Evolutionary conservation across 208 protist species (phyloP).

Genomic region (Crithidia brevicula): DNA sequence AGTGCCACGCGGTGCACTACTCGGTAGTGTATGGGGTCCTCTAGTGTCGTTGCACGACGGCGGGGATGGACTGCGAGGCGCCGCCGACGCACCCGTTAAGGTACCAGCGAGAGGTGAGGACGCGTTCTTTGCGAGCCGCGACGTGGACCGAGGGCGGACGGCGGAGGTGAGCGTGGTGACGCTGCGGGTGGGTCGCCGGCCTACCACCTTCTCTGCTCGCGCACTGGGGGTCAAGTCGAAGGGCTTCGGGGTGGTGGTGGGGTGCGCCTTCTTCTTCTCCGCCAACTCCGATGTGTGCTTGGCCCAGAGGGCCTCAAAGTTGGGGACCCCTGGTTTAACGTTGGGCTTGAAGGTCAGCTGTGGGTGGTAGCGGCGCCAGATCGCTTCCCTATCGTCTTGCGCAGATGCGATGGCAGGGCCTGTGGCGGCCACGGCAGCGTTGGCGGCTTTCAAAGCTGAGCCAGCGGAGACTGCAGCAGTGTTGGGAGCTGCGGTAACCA

Average conservation of each 20-base stretch:
- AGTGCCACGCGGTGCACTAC: conserved; percentile 57
- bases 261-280: conserved; percentile 50
- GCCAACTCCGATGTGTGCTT: conserved; percentile 47
- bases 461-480: conserved; percentile 1
- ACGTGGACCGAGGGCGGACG: background rate
- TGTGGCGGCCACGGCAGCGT: background rate
- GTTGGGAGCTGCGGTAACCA: conserved; percentile 1
- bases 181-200: conserved; percentile 23
- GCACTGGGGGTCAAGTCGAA: conserved; percentile 64
- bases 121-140: background rate
- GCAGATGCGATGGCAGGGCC: background rate
- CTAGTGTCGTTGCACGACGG: background rate
- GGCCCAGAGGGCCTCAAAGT: conserved; percentile 79
- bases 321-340: conserved; percentile 72
- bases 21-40: background rate
- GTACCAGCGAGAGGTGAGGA: background rate
- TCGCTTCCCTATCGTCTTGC: conserved; percentile 12
- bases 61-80: background rate
- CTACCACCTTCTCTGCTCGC: conserved; percentile 21
- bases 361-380: conserved; percentile 39
- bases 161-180: background rate
- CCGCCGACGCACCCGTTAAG: background rate
- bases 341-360: conserved; percentile 82
- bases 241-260: conserved; percentile 44
- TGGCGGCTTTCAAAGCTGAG: background rate